Percentiles rank a stretch among this genome's conserved stretches.
These are phyloP conservation scores for barrel medic (Medicago truncatula) DNA, from an alignment of 306 rosid species.

Conservation along the genomic window DNA sequence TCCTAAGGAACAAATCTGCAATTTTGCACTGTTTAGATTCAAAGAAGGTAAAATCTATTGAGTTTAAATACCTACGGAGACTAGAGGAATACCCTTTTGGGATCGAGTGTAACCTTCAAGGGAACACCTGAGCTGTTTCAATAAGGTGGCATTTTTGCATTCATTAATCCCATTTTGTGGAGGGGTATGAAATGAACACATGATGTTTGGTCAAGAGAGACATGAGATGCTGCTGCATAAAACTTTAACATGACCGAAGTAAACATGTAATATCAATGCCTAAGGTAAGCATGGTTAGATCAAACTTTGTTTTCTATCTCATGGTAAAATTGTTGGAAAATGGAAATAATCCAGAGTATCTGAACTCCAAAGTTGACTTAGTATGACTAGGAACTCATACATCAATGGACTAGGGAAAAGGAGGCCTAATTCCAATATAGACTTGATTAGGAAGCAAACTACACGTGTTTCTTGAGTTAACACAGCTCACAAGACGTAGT, in stretches of 20 bases:
- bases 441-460: background rate
- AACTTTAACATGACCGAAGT: background rate
- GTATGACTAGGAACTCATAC: background rate
- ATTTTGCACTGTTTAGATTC: background rate
- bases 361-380: conserved; percentile 6
- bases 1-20: background rate
- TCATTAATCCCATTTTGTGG: background rate
- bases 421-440: background rate
- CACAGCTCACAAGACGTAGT: background rate
- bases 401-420: background rate
- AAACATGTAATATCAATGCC: background rate
- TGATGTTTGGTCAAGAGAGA: background rate
- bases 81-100: background rate
- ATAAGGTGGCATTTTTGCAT: background rate
- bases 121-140: conserved; percentile 12
- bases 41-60: background rate
- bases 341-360: background rate
- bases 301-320: background rate
- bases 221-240: background rate
- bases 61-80: background rate
- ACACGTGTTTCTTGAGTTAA: background rate
- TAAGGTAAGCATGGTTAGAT: background rate
- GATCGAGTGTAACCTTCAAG: background rate
- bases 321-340: background rate
- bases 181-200: background rate